These are phyloP conservation scores for Auxenochlorella pyrenoidosa DNA, from an alignment of 139 green algal genomes.

Conservation along the genomic window DNA sequence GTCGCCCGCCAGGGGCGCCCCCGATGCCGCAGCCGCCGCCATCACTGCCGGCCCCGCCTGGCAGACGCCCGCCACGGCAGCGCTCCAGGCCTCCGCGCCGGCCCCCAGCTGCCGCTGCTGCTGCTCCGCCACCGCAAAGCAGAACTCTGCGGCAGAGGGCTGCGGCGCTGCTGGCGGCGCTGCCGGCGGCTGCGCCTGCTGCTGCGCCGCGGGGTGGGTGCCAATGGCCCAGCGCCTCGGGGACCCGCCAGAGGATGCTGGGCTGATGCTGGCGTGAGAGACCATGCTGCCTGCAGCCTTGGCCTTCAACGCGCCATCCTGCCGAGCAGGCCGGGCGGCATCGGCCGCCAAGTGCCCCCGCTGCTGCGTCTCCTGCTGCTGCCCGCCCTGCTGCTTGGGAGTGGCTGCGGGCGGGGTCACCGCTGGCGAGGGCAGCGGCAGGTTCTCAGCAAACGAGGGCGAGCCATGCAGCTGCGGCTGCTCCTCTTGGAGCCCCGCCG, in stretches of 20 bases:
- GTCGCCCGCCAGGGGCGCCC: background rate
- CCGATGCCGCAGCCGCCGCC: background rate
- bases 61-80: background rate
- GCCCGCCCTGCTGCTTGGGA: background rate
- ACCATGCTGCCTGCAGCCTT: background rate
- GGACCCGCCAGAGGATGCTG: background rate
- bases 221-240: background rate
- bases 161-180: no score
- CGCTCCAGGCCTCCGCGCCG: background rate
- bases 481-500: background rate
- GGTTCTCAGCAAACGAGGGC: constrained; percentile 11
- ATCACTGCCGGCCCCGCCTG: background rate
- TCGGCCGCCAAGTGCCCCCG: background rate
- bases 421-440: background rate
- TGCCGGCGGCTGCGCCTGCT: background rate
- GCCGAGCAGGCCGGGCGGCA: background rate
- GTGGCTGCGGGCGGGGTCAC: background rate
- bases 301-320: background rate
- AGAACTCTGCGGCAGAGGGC: background rate
- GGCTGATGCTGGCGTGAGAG: background rate
- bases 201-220: background rate
- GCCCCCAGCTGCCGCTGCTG: background rate
- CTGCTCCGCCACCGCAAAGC: constrained; percentile 21
- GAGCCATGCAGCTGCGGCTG: background rate
- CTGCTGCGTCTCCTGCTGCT: background rate